A percentile compares a stretch with the other conserved stretches of the same genome.
Conservation (phyloP, 2,329 filamentous ascomycete genomes). For the Cordyceps fumosorosea region DNA sequence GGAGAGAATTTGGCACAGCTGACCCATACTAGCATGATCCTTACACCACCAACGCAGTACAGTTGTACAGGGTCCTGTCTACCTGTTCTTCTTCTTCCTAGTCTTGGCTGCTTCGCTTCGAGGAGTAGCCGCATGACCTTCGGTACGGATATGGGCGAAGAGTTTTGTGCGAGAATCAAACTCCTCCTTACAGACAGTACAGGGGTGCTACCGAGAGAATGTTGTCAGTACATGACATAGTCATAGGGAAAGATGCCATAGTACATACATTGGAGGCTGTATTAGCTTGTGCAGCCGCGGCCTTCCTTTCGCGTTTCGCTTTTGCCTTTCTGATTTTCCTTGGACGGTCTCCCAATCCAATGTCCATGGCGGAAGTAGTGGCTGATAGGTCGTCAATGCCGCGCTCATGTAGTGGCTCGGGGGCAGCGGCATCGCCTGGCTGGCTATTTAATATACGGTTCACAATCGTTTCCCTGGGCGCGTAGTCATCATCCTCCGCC, state of each 20-base stretch:
- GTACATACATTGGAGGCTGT: slow-evolving; percentile 25
- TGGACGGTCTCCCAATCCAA: slow-evolving; percentile 20
- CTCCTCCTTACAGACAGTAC: slow-evolving; percentile 36
- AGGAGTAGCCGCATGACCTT: slow-evolving; percentile 51
- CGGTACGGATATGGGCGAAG: slow-evolving; percentile 64
- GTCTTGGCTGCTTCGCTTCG: not conserved
- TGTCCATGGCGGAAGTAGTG: slow-evolving; percentile 19
- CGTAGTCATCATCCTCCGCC: slow-evolving; percentile 36
- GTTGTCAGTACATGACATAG: not conserved
- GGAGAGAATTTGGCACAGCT: not conserved
- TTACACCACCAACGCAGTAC: no score
- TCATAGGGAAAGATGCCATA: not conserved
- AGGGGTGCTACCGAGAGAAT: slow-evolving; percentile 29
- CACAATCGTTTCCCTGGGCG: slow-evolving; percentile 37
- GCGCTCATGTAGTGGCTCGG: not conserved
- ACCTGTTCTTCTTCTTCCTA: not conserved
- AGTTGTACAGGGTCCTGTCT: not conserved
- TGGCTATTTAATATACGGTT: slow-evolving; percentile 27
- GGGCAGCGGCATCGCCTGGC: no score
- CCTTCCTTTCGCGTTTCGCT: slow-evolving; percentile 43
- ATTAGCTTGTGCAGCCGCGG: slow-evolving; percentile 30
- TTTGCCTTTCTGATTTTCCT: slow-evolving; percentile 47
- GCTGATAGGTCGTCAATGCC: slow-evolving; percentile 14
- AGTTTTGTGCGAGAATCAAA: slow-evolving; percentile 62
- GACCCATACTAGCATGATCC: no score